Base-by-base conservation (phyloP, 176 grass and related monocot species). In the Coix lacrymajobi region DNA sequence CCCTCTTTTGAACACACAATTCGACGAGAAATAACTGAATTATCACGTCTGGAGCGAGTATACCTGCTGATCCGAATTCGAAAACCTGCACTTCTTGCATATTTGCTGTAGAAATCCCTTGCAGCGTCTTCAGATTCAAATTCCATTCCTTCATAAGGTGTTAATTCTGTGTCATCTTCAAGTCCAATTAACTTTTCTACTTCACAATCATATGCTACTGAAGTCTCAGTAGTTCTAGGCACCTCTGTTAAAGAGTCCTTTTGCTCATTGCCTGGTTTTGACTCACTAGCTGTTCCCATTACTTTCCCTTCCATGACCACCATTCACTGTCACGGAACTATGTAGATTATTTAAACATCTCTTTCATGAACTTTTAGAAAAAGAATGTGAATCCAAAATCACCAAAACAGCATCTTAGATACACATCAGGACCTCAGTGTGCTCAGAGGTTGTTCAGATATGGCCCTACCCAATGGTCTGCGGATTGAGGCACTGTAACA, bases 1-100 rank as follows among this genome's bases (percentile, higher is more conserved):
- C 91, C 91, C 74, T 90, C 91, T 84, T 87, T 90, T 62, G 91
- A 93, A 77, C 91, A 93, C 33, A 93, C 91, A 75, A 93, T 90
- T 45, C 91, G 56, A 15, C 88, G 88, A 76, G 91, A 90, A 85
- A 93, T 88, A 22, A 93, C 87, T 58, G 91, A 90, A 66, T 90
- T 93, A 61, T 90, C 88, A 83, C 85, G 91, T 81, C 91, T 87
- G 38, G 91, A 93, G 8, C 85, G 88, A 49, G 88, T 93, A 71
- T 85, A 90, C 66, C 85, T 85, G 75, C 91, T 88, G 43, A 93
- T 90, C 11, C 88, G 88, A 78, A 90, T 87, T 32, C 82, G 60
- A 71, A 93, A 93, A 65, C 91, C 85, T 30, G 83, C 62, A 62
- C 52, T 56, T 78, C 73, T 84, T 39, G 91, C 88, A 71, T 93